Evolutionary conservation across 2,329 filamentous ascomycete genomes (phyloP).

Genomic region (Sordariomycetes sp.): DNA sequence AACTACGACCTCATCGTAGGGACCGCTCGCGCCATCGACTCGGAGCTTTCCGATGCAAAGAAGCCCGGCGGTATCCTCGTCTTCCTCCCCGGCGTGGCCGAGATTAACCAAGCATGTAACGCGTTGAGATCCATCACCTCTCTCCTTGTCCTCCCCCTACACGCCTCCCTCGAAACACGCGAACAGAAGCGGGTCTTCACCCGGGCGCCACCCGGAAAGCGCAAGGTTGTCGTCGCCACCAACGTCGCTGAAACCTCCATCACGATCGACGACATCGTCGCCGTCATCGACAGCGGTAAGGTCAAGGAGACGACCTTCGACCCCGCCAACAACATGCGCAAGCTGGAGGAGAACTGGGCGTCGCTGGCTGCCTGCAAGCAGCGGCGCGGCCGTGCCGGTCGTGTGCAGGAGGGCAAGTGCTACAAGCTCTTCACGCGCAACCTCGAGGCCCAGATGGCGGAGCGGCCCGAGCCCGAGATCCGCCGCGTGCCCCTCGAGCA

Average conservation of each 20-base stretch:
- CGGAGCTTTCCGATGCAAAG: constrained; percentile 53
- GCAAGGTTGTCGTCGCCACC: constrained; percentile 89
- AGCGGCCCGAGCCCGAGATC: constrained; percentile 88
- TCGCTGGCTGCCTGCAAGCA: constrained; percentile 92
- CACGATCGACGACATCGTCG: constrained; percentile 94
- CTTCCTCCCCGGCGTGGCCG: constrained; percentile 83
- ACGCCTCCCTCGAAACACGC: constrained; percentile 79
- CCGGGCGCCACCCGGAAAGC: constrained; percentile 62
- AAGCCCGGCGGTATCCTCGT: constrained; percentile 79
- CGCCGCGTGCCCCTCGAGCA: constrained; percentile 87
- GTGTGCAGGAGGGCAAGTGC: constrained; percentile 82
- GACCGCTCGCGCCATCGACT: constrained; percentile 72
- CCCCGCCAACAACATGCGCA: constrained; percentile 83
- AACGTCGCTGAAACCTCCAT: constrained; percentile 98
- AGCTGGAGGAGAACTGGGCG: constrained; percentile 89
- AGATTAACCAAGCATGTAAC: constrained; percentile 75
- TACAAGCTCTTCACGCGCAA: constrained; percentile 91
- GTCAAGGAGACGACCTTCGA: constrained; percentile 98
- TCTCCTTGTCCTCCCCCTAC: constrained; percentile 74
- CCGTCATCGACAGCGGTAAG: constrained; percentile 87
- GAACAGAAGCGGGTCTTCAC: constrained; percentile 86
- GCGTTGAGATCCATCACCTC: constrained; percentile 49
- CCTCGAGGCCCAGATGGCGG: constrained; percentile 76
- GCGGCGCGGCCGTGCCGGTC: constrained; percentile 80
- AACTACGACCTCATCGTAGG: constrained; percentile 83